A percentile compares a stretch with the other conserved stretches of the same genome.
Conservation (phyloP, 1,139 yeast genomes). For the Martiniozyma asiatica region DNA sequence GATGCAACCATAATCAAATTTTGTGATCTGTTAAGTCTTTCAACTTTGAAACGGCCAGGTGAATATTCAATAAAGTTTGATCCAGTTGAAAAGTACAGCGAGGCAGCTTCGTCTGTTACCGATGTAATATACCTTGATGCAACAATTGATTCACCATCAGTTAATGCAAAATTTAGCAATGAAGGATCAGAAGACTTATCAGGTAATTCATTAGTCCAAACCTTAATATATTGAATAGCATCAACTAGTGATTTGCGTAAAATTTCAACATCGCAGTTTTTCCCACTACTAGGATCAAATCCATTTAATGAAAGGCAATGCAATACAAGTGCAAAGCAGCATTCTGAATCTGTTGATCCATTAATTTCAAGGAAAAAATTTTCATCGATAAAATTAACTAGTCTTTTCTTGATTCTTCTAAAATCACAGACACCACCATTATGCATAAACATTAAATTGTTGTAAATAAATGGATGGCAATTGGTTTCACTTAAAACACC, state of each 20-base stretch:
- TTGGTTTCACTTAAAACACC: conserved; percentile 90
- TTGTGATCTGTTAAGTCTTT: conserved; percentile 81
- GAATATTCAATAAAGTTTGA: conserved; percentile 80
- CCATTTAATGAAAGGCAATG: conserved; percentile 73
- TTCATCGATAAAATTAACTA: conserved; percentile 66
- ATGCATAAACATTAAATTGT: conserved; percentile 90
- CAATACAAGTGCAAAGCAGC: conserved; percentile 80
- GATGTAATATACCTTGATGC: conserved; percentile 85
- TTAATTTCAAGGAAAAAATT: conserved; percentile 70
- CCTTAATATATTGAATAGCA: conserved; percentile 63
- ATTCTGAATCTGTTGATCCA: conserved; percentile 93
- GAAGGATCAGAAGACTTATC: conserved; percentile 55
- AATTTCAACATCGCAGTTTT: conserved; percentile 40
- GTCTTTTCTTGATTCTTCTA: conserved; percentile 54
- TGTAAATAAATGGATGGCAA: conserved; percentile 89
- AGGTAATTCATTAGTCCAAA: conserved; percentile 48
- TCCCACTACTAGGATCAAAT: conserved; percentile 41
- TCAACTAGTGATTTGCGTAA: conserved; percentile 58
- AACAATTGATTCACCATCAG: conserved; percentile 85
- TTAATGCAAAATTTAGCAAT: conserved; percentile 81
- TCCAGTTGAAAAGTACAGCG: conserved; percentile 89
- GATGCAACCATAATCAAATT: conserved; percentile 94
- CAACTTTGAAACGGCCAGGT: conserved; percentile 90
- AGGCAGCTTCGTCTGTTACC: conserved; percentile 88
- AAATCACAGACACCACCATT: conserved; percentile 85